Conservation (phyloP, 164 flowering plant species). For the Stephania japonica region DNA sequence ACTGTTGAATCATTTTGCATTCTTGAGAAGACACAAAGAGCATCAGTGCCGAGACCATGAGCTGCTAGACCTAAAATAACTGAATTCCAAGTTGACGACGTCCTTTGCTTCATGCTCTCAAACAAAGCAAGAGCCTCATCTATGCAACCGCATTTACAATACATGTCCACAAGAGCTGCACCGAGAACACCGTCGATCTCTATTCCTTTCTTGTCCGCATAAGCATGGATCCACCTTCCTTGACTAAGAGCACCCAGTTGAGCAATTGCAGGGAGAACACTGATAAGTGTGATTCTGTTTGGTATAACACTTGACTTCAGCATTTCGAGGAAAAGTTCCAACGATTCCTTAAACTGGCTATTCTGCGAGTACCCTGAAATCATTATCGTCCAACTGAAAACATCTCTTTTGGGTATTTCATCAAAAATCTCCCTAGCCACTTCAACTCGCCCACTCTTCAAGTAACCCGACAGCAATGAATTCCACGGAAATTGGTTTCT, state of each 20-base stretch:
- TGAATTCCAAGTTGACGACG: slow-evolving; percentile 13
- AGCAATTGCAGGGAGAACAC: slow-evolving; percentile 15
- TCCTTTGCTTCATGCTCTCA: slow-evolving; percentile 1
- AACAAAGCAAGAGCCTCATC: slow-evolving; percentile 10
- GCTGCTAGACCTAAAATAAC: slow-evolving; percentile 12
- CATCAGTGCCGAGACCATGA: slow-evolving; percentile 13
- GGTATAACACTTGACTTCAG: slow-evolving; percentile 8
- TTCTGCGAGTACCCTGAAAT: slow-evolving; percentile 12
- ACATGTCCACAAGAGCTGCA: slow-evolving; percentile 15
- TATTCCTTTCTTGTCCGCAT: slow-evolving; percentile 5
- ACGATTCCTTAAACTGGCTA: slow-evolving; percentile 10
- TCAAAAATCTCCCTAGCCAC: slow-evolving; percentile 10
- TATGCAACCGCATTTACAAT: slow-evolving; percentile 13
- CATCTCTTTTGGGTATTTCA: slow-evolving; percentile 7
- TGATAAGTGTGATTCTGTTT: slow-evolving; percentile 5
- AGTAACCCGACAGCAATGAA: slow-evolving; percentile 12
- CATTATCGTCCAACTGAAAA: slow-evolving; percentile 14
- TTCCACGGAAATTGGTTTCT: slow-evolving; percentile 13
- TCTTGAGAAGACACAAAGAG: slow-evolving; percentile 6
- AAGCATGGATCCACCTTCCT: slow-evolving; percentile 15
- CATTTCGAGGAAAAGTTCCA: slow-evolving; percentile 13
- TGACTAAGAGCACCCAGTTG: slow-evolving; percentile 14
- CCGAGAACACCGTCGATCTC: slow-evolving; percentile 13
- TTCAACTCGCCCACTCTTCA: slow-evolving; percentile 6
- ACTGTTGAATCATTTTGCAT: slow-evolving; percentile 4